phyloP scores from a whole-genome alignment of 2,329 filamentous ascomycete genomes.

The Chrysoporthe cubensis region DNA sequence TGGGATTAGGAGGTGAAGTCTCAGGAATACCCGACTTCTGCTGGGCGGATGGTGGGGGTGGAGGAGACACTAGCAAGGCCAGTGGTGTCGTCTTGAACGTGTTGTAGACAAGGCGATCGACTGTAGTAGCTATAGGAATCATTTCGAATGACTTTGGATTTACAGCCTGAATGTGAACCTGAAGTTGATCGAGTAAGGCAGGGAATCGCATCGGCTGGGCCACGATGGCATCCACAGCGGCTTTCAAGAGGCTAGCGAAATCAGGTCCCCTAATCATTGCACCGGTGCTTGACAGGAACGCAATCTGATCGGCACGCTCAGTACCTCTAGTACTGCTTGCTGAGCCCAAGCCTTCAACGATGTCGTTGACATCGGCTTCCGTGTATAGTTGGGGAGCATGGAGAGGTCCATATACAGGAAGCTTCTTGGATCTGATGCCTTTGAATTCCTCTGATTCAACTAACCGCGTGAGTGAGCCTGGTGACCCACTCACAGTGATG shows the following conservation, averaged over 20 bases:
- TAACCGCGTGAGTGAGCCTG: background rate
- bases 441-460: background rate
- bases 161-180: background rate
- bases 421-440: background rate
- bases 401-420: background rate
- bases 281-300: background rate
- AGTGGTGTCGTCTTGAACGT: slow-evolving; percentile 14
- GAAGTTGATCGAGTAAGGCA: background rate
- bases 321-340: background rate
- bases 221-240: background rate
- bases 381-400: background rate
- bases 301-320: background rate
- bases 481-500: background rate
- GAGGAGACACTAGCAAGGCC: background rate
- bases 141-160: background rate
- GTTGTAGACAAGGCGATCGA: slow-evolving; percentile 15
- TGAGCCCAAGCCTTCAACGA: background rate
- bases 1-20: background rate
- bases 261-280: background rate
- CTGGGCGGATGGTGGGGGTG: background rate
- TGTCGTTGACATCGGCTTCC: background rate
- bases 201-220: slow-evolving; percentile 7
- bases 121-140: slow-evolving; percentile 10
- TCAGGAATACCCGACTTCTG: too few relatives aligned
- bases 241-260: background rate